Evolutionary conservation across 345 rosid genomes (phyloP).

Genomic region (Boechera stricta): DNA sequence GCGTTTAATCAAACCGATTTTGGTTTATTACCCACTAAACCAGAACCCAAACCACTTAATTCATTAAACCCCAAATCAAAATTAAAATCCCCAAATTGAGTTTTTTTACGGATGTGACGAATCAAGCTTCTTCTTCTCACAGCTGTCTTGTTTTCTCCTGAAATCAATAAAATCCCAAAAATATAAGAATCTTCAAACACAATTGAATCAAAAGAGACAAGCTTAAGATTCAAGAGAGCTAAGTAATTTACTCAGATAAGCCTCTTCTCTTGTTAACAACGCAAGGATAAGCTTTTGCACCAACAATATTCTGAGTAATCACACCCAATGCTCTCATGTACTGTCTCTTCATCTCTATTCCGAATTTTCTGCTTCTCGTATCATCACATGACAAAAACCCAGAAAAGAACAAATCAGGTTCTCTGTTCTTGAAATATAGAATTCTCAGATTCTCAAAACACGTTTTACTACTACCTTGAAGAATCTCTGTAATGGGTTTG

Average conservation of each 20-base stretch:
- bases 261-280: conserved; percentile 68
- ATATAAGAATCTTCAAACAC: background rate
- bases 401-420: conserved; percentile 22
- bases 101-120: conserved; percentile 43
- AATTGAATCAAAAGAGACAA: background rate
- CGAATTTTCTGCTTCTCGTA: conserved; percentile 52
- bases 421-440: background rate
- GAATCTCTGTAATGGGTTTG: conserved; percentile 49
- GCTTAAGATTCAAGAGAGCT: background rate
- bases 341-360: conserved; percentile 53
- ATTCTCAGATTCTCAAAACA: conserved; percentile 20
- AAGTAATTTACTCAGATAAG: conserved; percentile 51
- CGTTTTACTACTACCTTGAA: conserved; percentile 53
- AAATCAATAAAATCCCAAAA: background rate
- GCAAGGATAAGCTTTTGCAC: conserved; percentile 55
- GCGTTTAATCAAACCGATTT: too few species aligned
- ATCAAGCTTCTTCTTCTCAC: conserved; percentile 53
- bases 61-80: too few species aligned
- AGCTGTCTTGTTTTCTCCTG: conserved; percentile 49
- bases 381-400: conserved; percentile 42
- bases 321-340: conserved; percentile 69
- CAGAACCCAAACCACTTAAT: too few species aligned
- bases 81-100: conserved; percentile 41
- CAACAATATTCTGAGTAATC: conserved; percentile 62
- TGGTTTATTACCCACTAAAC: too few species aligned